Percentiles rank a stretch among this genome's conserved stretches.
phyloP scores from a whole-genome alignment of 805 yeast genomes.

The Kodamaea restingae region DNA sequence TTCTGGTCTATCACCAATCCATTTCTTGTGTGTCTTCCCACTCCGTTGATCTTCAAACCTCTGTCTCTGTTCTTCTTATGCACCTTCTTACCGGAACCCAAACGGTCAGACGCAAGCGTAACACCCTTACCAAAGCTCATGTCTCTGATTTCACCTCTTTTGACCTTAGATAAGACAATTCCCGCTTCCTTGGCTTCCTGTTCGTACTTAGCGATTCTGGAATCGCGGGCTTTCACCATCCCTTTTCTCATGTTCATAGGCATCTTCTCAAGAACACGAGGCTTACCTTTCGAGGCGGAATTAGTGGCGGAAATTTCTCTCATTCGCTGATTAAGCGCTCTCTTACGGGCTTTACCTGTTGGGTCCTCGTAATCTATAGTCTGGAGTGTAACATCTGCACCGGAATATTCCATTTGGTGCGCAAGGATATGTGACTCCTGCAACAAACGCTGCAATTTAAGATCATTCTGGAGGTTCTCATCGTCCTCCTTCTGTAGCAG shows the following conservation, averaged over 20 bases:
- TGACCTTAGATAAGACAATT: slow-evolving; percentile 69
- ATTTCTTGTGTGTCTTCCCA: slow-evolving; percentile 74
- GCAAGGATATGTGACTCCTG: slow-evolving; percentile 67
- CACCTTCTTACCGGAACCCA: slow-evolving; percentile 44
- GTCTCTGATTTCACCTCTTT: slow-evolving; percentile 62
- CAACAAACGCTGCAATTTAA: slow-evolving; percentile 66
- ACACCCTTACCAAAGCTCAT: slow-evolving; percentile 52
- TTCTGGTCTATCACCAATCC: slow-evolving; percentile 68
- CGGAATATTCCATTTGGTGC: slow-evolving; percentile 45
- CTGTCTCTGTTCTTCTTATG: slow-evolving; percentile 54
- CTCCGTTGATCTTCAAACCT: slow-evolving; percentile 71
- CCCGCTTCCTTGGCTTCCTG: slow-evolving; percentile 87
- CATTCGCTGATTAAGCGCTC: slow-evolving; percentile 59
- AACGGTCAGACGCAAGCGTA: slow-evolving; percentile 46
- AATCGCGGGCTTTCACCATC: slow-evolving; percentile 56
- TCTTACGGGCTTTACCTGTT: slow-evolving; percentile 64
- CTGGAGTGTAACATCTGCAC: slow-evolving; percentile 63
- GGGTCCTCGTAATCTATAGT: slow-evolving; percentile 60
- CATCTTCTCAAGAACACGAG: slow-evolving; percentile 61
- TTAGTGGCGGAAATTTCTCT: slow-evolving; percentile 37
- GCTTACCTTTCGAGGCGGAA: slow-evolving; percentile 44
- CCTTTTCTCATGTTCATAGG: slow-evolving; percentile 90
- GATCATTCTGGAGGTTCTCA: slow-evolving; percentile 61
- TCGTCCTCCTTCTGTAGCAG: slow-evolving; percentile 37
- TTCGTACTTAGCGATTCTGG: slow-evolving; percentile 55